Percentiles rank a stretch among this genome's conserved stretches.
These are phyloP conservation scores for Botrytis tulipae DNA, from an alignment of 2,329 filamentous ascomycete genomes.

Conservation along the genomic window DNA sequence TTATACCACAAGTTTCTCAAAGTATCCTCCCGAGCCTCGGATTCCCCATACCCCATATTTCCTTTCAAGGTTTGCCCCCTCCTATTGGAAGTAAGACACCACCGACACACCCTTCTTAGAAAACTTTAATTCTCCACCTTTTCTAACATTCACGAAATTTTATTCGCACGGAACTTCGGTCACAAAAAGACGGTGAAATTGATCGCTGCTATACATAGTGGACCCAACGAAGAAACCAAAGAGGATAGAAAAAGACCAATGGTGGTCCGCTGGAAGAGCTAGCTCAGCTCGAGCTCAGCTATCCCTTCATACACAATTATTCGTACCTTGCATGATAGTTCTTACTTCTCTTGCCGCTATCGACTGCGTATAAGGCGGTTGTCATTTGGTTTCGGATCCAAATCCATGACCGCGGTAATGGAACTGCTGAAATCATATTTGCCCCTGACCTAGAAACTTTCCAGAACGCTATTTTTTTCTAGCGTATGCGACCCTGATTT, in stretches of 20 bases:
- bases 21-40: not conserved
- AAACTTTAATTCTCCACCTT: not conserved
- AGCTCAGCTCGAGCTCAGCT: not conserved
- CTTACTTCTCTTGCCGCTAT: not conserved
- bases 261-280: not conserved
- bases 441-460: not conserved
- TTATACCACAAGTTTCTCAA: not conserved
- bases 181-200: not conserved
- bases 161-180: not conserved
- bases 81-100: not conserved
- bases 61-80: not conserved
- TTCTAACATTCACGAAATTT: not conserved
- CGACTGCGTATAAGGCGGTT: not conserved
- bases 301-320: not conserved
- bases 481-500: not conserved
- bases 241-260: not conserved
- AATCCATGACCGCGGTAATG: not conserved
- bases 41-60: not conserved
- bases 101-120: not conserved
- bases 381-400: not conserved
- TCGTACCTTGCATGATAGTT: conserved; percentile 2
- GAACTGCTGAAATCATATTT: not conserved
- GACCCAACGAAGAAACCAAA: not conserved
- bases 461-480: not conserved
- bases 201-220: not conserved